Percentiles rank a stretch among this genome's conserved stretches.
Evolutionary conservation across 2,329 filamentous ascomycete species (phyloP).

Genomic region (Leptographium lundbergii): DNA sequence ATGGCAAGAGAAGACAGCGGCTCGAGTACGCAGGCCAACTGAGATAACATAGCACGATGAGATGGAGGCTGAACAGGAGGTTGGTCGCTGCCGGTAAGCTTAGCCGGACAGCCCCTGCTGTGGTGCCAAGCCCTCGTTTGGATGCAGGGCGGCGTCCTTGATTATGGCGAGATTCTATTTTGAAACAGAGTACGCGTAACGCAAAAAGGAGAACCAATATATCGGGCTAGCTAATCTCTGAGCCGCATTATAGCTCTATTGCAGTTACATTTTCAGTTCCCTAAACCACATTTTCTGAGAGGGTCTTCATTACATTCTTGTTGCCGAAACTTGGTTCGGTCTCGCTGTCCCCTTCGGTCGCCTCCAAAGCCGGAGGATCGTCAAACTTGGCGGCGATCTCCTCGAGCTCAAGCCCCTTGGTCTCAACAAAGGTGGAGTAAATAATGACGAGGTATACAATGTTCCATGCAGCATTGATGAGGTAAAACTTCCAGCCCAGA

Average conservation of each 20-base stretch:
- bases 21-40: too few relatives aligned
- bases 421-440: neutral
- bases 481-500: constrained; percentile 4
- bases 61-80: too few relatives aligned
- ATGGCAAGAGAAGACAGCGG: too few relatives aligned
- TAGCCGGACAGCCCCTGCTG: too few relatives aligned
- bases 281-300: neutral
- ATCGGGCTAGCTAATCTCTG: neutral
- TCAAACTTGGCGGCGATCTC: constrained; percentile 1
- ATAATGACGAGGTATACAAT: neutral
- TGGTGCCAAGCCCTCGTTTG: too few relatives aligned
- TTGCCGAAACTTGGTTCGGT: neutral
- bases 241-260: neutral
- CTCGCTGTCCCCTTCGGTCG: neutral
- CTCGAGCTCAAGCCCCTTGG: neutral
- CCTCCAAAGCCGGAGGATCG: neutral
- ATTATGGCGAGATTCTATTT: neutral
- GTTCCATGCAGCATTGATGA: constrained; percentile 1
- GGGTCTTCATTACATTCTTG: neutral
- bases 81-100: too few relatives aligned
- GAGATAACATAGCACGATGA: too few relatives aligned
- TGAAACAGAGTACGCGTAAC: neutral
- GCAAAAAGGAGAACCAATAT: neutral
- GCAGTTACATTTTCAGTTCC: neutral
- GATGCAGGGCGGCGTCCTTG: too few relatives aligned